Evolutionary conservation across 805 yeast genomes (phyloP), one percentile per base, ranked within the genome.

Genomic region (Saccharomyces jurei): DNA sequence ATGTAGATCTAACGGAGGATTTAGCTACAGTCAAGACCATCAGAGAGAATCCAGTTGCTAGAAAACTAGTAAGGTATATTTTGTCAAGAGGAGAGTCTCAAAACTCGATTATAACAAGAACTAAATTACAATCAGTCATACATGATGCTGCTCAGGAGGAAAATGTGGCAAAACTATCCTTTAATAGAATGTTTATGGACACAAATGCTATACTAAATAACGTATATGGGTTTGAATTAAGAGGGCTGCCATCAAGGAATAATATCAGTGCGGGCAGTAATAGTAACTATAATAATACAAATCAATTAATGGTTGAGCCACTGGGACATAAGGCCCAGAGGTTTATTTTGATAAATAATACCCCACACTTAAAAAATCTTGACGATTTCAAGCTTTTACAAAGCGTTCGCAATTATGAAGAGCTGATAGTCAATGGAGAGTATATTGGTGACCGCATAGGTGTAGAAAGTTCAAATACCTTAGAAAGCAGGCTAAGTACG

Each of bases 191-290:
- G n/a, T 60, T 55, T 17, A 50, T 26, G 11, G 55, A 56, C 14
- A 52, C 63, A 17, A 64, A 67, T 49, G 17, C 27, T 5, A 59
- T 66, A 6, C 48, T 68, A n/a, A 48, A n/a, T 6, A 64, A 62
- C 53, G 58, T 65, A 11, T 67, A 59, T 53, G 71, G 71, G 8
- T 67, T 62, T 51, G 55, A 59, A 25, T 36, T 68, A 25, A 51
- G 50, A 28, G 65, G 69, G 1, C 51, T 63, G 46, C 58, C 56
- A 27, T 54, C 66, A 17, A 60, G 54, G 30, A 30, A 21, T 8
- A 59, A 52, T 25, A 31, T 21, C 10, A 48, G 32, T 21, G 32
- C 17, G 11, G 30, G 46, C 10, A 47, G 27, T 10, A 41, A 46
- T 25, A 21, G 32, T 2, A 30, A n/a, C 32, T 49, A 29, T 3